Conservation (phyloP, 495 filamentous ascomycete species). For the Penicillium canescens region DNA sequence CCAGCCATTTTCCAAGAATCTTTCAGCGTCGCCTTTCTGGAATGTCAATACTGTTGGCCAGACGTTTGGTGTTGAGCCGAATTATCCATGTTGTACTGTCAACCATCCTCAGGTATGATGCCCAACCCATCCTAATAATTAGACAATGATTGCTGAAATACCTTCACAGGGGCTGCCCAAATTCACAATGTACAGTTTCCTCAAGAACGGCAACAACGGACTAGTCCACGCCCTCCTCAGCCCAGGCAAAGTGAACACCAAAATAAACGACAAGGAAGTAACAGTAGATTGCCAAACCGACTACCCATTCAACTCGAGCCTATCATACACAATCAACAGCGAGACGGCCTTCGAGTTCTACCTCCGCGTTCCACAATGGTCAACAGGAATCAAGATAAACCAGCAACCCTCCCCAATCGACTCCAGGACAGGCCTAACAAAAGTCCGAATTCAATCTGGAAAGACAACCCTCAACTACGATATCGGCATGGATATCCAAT, state of each 20-base stretch:
- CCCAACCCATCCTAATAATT: too few relatives aligned
- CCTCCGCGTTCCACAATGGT: slow-evolving; percentile 52
- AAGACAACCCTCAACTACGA: slow-evolving; percentile 9
- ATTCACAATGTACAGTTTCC: slow-evolving; percentile 37
- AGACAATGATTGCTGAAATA: too few relatives aligned
- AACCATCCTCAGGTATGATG: slow-evolving; percentile 48
- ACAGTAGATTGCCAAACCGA: slow-evolving; percentile 15
- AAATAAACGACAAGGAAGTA: slow-evolving; percentile 6
- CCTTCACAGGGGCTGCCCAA: slow-evolving; percentile 54
- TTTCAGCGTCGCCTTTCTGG: slow-evolving; percentile 50
- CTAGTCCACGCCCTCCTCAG: slow-evolving; percentile 24
- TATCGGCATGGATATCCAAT: slow-evolving; percentile 22
- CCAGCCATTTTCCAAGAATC: slow-evolving; percentile 49
- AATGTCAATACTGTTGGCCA: slow-evolving; percentile 37
- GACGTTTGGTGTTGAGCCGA: slow-evolving; percentile 32
- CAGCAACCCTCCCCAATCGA: slow-evolving; percentile 12
- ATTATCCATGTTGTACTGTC: slow-evolving; percentile 62
- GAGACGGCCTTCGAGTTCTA: slow-evolving; percentile 43
- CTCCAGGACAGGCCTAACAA: slow-evolving; percentile 24
- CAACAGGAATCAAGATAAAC: slow-evolving; percentile 23
- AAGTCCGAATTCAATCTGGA: slow-evolving; percentile 9
- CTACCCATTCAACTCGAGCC: slow-evolving; percentile 53
- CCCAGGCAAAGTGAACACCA: slow-evolving; percentile 13
- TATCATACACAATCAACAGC: slow-evolving; percentile 49
- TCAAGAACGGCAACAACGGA: slow-evolving; percentile 9